These are phyloP conservation scores for Coccomyxa sp. DNA, from an alignment of 139 green algal species.

Conservation along the genomic window DNA sequence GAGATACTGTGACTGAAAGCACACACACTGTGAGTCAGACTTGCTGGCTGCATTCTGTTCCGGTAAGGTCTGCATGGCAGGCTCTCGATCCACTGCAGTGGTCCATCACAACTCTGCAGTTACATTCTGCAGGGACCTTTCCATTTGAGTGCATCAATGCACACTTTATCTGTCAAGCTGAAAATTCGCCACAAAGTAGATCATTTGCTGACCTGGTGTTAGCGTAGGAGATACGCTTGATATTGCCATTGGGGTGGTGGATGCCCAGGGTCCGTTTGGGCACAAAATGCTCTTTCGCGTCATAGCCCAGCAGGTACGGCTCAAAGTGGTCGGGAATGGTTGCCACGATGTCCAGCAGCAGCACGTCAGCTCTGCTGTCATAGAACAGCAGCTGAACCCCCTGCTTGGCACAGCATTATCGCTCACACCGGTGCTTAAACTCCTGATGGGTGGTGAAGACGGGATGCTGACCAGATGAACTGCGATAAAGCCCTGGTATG, in stretches of 20 bases:
- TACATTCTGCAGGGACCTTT: neutral
- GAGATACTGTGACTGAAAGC: neutral
- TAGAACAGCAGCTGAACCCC: neutral
- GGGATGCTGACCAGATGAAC: neutral
- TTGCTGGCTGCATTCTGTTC: no score
- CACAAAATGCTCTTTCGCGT: neutral
- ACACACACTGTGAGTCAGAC: no score
- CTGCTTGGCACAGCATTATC: neutral
- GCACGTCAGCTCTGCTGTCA: neutral
- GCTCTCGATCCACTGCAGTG: neutral
- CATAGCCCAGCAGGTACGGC: neutral
- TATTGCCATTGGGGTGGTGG: conserved; percentile 4
- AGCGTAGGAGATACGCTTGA: neutral
- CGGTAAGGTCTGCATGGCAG: no score
- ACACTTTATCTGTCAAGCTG: neutral
- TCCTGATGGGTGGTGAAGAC: neutral
- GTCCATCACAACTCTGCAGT: neutral
- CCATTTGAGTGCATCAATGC: no score
- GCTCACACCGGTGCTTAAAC: neutral
- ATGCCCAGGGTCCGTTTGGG: neutral
- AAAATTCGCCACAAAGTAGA: no score
- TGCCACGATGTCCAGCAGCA: neutral
- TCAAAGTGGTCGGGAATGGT: neutral
- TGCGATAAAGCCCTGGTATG: neutral
- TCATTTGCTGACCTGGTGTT: neutral